Conservation (phyloP, 495 filamentous ascomycete genomes). For the Ramalina peruviana region DNA sequence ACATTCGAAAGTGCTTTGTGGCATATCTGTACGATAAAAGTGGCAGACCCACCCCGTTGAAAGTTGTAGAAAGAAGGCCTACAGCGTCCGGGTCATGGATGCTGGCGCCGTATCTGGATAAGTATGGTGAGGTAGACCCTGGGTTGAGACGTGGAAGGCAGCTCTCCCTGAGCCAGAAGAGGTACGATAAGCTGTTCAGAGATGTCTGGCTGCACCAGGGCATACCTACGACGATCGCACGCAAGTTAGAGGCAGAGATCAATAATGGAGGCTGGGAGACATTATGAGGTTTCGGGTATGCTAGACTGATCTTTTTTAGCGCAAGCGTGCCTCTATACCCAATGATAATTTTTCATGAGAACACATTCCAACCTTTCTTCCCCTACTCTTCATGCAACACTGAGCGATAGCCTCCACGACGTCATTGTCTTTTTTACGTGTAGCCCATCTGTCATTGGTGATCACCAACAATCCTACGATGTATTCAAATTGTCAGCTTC, state of each 20-base stretch:
- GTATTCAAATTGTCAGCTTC: background rate
- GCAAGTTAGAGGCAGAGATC: conserved; percentile 84
- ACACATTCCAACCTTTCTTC: too few species aligned
- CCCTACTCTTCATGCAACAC: background rate
- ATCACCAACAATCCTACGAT: too few species aligned
- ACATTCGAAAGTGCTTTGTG: conserved; percentile 86
- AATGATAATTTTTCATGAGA: too few species aligned
- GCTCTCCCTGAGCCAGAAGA: conserved; percentile 80
- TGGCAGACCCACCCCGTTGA: conserved; percentile 35
- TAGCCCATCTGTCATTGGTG: too few species aligned
- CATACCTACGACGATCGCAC: conserved; percentile 74
- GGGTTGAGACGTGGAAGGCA: conserved; percentile 71
- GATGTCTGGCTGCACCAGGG: conserved; percentile 78
- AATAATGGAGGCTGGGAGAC: conserved; percentile 98
- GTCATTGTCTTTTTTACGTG: too few species aligned
- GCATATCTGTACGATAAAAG: conserved; percentile 70
- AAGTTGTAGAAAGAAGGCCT: too few species aligned
- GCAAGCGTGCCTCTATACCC: too few species aligned
- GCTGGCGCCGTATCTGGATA: conserved; percentile 84
- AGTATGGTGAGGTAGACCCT: conserved; percentile 83
- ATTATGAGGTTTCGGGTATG: conserved; percentile 23
- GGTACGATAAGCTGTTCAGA: conserved; percentile 78
- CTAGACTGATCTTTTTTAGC: too few species aligned
- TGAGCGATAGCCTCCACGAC: too few species aligned
- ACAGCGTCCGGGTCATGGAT: conserved; percentile 34